Evolutionary conservation across 345 rosid species (phyloP), one percentile per base, ranked within the genome.

Genomic region (Rhizophora mangle): DNA sequence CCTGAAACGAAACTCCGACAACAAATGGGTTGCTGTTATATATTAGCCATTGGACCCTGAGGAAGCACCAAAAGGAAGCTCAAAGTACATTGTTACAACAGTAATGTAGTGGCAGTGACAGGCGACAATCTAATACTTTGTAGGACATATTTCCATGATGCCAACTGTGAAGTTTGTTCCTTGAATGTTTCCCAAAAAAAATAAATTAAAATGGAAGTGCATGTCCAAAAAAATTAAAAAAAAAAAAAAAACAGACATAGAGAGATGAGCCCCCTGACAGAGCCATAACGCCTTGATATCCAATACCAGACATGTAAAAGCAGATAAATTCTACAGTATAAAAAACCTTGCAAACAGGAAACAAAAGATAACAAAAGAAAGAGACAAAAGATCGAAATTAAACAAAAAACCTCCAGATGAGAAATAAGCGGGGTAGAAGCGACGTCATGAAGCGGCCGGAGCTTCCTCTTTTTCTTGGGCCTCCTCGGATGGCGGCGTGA

Each of bases 401-500:
- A 29, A 60, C n/a, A 0, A n/a, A 51, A 58, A 52, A 79, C 83
- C 85, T 37, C 43, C 0, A 72, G 77, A 39, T 68, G 70, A 49
- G 79, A 68, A 72, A 49, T 63, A 58, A 67, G 60, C n/a, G 75
- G 74, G 73, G 60, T 11, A 56, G 81, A 26, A 75, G 80, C 68
- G 30, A 77, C 85, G 77, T 79, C 80, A 32, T 79, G 79, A 54
- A 79, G 83, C 6, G 85, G 87, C 51, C 62, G 77, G 60, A 81
- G 81, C 65, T 84, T 84, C 72, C 76, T 75, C 80, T 57, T 79
- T 80, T 77, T 81, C 72, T 74, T 72, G 59, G 71, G 71, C 52
- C 74, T 80, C 32, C 74, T 80, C 26, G 84, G 26, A 34, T 5
- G 67, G 10, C 15, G 53, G 31, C 11, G 68, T 8, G 1, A 54